Evolutionary conservation across 1,139 yeast species (phyloP), one percentile per base, ranked within the genome.

Genomic region (Taphrina populina): DNA sequence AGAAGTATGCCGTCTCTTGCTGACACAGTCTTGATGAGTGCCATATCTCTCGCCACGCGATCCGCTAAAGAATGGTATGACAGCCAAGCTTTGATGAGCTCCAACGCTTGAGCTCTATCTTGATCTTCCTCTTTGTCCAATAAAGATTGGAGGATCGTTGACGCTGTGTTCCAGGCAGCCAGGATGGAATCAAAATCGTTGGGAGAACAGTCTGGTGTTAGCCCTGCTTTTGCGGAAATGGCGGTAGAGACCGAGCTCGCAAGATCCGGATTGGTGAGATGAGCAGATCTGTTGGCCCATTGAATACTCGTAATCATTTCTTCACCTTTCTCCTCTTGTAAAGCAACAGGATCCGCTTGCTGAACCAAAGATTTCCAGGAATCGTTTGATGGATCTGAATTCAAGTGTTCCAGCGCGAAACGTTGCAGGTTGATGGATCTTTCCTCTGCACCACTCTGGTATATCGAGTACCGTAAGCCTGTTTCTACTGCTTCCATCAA

Each of bases 81-180:
- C 11, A 24, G 23, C 36, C 36, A 49, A 2, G 54, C 54, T 40
- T 49, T 49, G 32, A 24, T 49, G 13, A 49, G 29, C 11, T 49
- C 54, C 32, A 49, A 23, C 21, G 37, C 54, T 17, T 49, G 54
- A 6, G 39, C 21, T 7, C 32, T 11, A 20, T 49, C 40, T 23
- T 49, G 54, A 17, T 49, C 54, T 24, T 49, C 54, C n/a, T 49
- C 54, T 13, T 24, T 32, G 3, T 49, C 54, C 11, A 49, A 21
- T 20, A 49, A 23, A 2, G 15, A 6, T 7, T 32, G 15, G 4
- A 49, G 39, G 11, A 46, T 39, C 33, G 46, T 32, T 11, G 36
- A 32, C 7, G 54, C 44, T 2, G 32, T 21, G 1, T 45, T 21
- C 54, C 54, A 49, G 7, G 54, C 23, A 5, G 54, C 44, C 10